Base-by-base conservation (phyloP, 768 basidiomycete species). In the Sporobolomyces pararoseus region DNA sequence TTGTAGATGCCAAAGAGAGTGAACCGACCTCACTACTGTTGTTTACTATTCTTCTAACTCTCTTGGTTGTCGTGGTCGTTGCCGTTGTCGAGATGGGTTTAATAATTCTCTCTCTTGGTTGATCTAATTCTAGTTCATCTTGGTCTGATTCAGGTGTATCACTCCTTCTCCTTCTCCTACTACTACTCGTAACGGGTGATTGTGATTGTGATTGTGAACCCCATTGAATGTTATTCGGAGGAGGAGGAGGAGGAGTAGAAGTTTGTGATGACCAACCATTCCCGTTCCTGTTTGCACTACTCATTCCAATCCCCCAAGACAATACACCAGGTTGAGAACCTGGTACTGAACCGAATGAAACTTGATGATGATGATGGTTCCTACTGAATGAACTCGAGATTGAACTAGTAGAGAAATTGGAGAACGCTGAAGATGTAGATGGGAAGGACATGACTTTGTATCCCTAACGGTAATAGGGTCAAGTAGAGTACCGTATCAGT, bases 261-360 rank as follows among this genome's bases (percentile, higher is more conserved):
- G 46, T 6, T 23, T 12, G 10, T 7, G 62, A 27, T 10, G 37
- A 34, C 60, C 64, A 69, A 17, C 59, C 66, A 1, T 21, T n/a
- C 0, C 69, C 69, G 27, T 44, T 64, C 12, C 64, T 42, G 47
- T 70, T 70, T 2, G 69, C 64, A 7, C 50, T 37, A 51, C 64
- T 62, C 69, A 73, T 65, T 21, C 72, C 72, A 7, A 73, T 52
- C 0, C 68, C 72, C 64, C 65, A 68, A 42, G 65, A 61, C 39
- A 73, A 64, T 0, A 54, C 52, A 7, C 68, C 68, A 0, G 72
- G 72, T 7, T 73, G 72, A 9, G 62, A 51, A 17, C 66, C 71
- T 1, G 72, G 68, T 0, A 61, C 27, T 12, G 39, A 21, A 35
- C 68, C 68, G 27, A 73, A 73, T 0, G 72, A 39, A 27, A 73